These are phyloP conservation scores for Hanseniaspora thailandica DNA, from an alignment of 805 yeast genomes.

Conservation along the genomic window DNA sequence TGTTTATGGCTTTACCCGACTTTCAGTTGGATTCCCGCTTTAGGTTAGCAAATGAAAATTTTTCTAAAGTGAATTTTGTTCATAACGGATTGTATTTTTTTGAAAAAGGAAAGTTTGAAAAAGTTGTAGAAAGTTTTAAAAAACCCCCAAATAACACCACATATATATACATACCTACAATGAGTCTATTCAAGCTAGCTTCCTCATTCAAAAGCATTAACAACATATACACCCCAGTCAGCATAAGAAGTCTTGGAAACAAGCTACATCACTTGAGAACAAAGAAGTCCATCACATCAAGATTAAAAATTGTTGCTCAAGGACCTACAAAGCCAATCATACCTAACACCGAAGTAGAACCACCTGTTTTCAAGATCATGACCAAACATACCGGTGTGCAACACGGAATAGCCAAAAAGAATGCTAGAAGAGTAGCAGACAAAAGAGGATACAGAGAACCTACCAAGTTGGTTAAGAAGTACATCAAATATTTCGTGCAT, in stretches of 20 bases:
- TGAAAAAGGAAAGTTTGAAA: no score
- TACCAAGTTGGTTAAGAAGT: conserved; percentile 2
- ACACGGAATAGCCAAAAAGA: conserved; percentile 11
- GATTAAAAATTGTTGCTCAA: conserved; percentile 10
- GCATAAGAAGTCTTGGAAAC: neutral
- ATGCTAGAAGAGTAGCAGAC: conserved; percentile 3
- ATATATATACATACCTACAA: neutral
- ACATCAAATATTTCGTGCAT: conserved; percentile 8
- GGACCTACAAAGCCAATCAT: conserved; percentile 1
- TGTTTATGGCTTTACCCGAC: no score
- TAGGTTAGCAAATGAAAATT: no score
- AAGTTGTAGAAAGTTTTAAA: no score
- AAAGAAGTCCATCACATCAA: neutral
- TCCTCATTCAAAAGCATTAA: neutral
- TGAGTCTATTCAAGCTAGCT: neutral
- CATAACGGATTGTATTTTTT: no score
- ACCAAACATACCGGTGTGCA: conserved; percentile 10
- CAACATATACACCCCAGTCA: neutral
- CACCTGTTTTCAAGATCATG: conserved; percentile 4
- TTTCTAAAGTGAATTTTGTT: no score
- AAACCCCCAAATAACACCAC: neutral
- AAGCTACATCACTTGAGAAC: neutral
- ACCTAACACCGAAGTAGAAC: conserved; percentile 12
- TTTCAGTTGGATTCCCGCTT: no score
- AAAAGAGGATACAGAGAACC: conserved; percentile 14